Base-by-base conservation (phyloP, 495 filamentous ascomycete species). In the Aspergillus carlsbadensis region DNA sequence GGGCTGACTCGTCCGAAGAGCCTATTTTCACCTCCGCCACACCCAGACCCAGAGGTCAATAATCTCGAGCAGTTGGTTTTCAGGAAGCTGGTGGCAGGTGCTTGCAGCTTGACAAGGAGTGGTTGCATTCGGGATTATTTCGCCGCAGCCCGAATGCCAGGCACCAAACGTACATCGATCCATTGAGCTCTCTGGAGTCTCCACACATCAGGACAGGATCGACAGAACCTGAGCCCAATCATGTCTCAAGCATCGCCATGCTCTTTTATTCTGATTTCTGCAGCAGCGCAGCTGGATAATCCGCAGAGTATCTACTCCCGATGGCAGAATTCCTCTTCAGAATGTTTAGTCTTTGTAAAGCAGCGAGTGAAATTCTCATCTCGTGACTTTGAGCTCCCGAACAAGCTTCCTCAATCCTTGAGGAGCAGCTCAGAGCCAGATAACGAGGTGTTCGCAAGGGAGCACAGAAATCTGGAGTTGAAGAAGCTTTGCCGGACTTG, bases 401-500 rank as follows among this genome's bases (percentile, higher is more conserved):
- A 29, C 26, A 29, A 29, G 26, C 26, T 29, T 29, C 15, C 36
- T 39, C 11, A 4, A 3, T 39, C 36, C 13, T 39, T 10, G 13
- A 39, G 15, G 36, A 5, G 8, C 26, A 8, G 8, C 26, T 29
- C 4, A 8, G 26, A 29, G 4, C 26, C 26, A 8, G n/a, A n/a
- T n/a, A 29, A 29, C 4, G 26, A 29, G 26, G 26, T n/a, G n/a
- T n/a, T n/a, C n/a, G n/a, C n/a, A n/a, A n/a, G 26, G 8, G 26
- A 29, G 26, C 26, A 29, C 26, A 29, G 26, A 29, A 29, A 29
- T 3, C 26, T 29, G 26, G 26, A 29, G 18, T 29, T 24, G 18
- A 49, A 29, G 36, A 20, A 26, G 34, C 6, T 46, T 58, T 58
- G 26, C 52, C 56, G 45, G 47, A 56, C 33, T 62, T 52, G 49